Evolutionary conservation across 1,284 basidiomycete species (phyloP), one percentile per base, ranked within the genome.

Genomic region (Hypsizygus ulmarius): DNA sequence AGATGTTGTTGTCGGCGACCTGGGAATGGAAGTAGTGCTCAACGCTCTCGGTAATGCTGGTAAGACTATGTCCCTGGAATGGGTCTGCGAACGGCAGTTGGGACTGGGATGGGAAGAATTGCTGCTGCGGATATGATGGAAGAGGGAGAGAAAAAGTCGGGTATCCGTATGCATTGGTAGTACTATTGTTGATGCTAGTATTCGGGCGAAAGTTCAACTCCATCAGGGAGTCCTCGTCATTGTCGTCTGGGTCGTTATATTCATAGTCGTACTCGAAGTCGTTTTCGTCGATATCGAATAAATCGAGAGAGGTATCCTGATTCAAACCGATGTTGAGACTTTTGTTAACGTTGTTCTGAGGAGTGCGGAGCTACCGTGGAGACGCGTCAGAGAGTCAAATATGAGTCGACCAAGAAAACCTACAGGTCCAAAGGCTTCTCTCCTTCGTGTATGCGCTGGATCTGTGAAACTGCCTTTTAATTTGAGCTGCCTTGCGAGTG

Each of bases 261-360:
- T 59, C 53, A 37, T 61, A 61, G 46, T 37, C 34, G n/a, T 59
- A 61, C 3, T 69, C 69, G 39, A 64, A 60, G 42, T 72, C 70
- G 48, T 70, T 67, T 59, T 87, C 84, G 56, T 86, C 81, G 54
- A 87, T 87, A 59, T 87, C 82, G 59, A 84, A 87, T 43, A 87
- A 69, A 30, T 85, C 77, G 18, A 77, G 72, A 42, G 73, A 73
- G 57, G 74, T 65, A 52, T 72, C 68, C 45, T 66, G 67, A 55
- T 65, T 64, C 28, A 67, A 51, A 36, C 61, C 62, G 39, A 65
- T 52, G 48, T 62, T 69, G 52, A 64, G 62, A 47, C 59, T 68
- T 43, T 62, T 59, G 32, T 57, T 64, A 34, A 62, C 51, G 48
- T 65, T 52, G 47, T 66, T 64, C 39, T 63, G 64, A 12, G 64